Evolutionary conservation across 495 filamentous ascomycete genomes (phyloP).

Genomic region (Friedmanniomyces simplex): DNA sequence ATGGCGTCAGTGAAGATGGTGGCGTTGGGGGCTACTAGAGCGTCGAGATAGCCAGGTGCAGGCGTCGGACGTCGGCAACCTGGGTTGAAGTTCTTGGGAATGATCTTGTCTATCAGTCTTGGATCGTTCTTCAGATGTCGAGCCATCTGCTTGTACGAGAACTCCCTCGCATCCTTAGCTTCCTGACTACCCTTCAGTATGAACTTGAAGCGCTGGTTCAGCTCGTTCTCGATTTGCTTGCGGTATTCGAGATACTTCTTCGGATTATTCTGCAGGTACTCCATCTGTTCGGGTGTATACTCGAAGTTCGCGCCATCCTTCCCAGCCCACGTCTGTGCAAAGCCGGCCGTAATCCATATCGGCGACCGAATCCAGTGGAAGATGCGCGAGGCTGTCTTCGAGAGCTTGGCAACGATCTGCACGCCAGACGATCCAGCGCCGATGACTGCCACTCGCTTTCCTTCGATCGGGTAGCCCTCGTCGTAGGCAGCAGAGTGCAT

Average conservation of each 20-base stretch:
- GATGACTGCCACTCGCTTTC: conserved; percentile 33
- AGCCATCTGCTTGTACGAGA: conserved; percentile 27
- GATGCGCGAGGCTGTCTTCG: conserved; percentile 24
- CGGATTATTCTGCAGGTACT: conserved; percentile 27
- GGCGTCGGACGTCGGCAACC: conserved; percentile 33
- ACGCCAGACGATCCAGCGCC: conserved; percentile 30
- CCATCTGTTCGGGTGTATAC: conserved; percentile 28
- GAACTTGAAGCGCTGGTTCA: conserved; percentile 38
- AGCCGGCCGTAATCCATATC: conserved; percentile 34
- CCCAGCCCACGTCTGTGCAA: conserved; percentile 31
- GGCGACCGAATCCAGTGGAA: conserved; percentile 32
- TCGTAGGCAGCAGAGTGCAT: conserved; percentile 35
- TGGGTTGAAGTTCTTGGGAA: conserved; percentile 32
- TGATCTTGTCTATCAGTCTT: conserved; percentile 28
- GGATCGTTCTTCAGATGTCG: conserved; percentile 26
- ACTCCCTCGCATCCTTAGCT: conserved; percentile 26
- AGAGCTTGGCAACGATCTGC: conserved; percentile 31
- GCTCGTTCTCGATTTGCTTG: conserved; percentile 35
- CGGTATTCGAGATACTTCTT: conserved; percentile 33
- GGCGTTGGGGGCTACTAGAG: conserved; percentile 27
- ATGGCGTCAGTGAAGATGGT: conserved; percentile 30
- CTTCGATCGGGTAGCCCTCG: conserved; percentile 26
- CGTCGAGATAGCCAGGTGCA: conserved; percentile 31
- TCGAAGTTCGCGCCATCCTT: conserved; percentile 31
- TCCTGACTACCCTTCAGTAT: conserved; percentile 33